phyloP scores from a whole-genome alignment of 2,329 filamentous ascomycete genomes.

The Apiospora kogelbergensis region DNA sequence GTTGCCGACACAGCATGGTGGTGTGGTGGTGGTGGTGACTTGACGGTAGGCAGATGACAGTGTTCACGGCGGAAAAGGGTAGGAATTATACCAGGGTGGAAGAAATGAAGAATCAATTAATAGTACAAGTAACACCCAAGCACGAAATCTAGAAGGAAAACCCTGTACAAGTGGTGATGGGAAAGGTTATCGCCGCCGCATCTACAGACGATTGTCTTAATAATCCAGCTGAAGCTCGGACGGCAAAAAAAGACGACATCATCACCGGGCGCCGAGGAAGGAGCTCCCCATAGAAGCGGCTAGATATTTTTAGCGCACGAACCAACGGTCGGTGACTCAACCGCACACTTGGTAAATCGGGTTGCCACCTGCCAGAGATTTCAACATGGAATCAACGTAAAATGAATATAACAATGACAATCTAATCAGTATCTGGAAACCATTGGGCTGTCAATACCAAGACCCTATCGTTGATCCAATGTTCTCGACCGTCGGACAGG shows the following conservation, averaged over 20 bases:
- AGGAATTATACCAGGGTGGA: background rate
- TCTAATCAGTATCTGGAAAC: no score
- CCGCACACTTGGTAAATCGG: background rate
- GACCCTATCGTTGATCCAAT: no score
- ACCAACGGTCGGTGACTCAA: background rate
- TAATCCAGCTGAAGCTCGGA: slow-evolving; percentile 14
- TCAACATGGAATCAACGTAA: background rate
- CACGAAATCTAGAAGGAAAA: background rate
- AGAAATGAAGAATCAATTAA: background rate
- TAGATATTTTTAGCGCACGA: background rate
- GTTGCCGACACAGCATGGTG: slow-evolving; percentile 35
- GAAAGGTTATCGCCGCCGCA: background rate
- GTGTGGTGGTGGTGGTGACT: slow-evolving; percentile 21
- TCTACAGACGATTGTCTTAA: slow-evolving; percentile 8
- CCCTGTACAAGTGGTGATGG: background rate
- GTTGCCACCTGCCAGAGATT: background rate
- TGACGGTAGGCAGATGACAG: background rate
- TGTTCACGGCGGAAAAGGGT: background rate
- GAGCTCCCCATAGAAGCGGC: background rate
- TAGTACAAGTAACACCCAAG: background rate
- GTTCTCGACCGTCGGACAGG: no score
- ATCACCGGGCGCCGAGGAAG: slow-evolving; percentile 6
- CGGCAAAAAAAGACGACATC: slow-evolving; percentile 13
- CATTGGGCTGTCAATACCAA: no score
- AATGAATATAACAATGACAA: no score